A percentile compares a stretch with the other conserved stretches of the same genome.
Evolutionary conservation across 2,329 filamentous ascomycete genomes (phyloP).

Genomic region (Aspergillus puulaauensis): DNA sequence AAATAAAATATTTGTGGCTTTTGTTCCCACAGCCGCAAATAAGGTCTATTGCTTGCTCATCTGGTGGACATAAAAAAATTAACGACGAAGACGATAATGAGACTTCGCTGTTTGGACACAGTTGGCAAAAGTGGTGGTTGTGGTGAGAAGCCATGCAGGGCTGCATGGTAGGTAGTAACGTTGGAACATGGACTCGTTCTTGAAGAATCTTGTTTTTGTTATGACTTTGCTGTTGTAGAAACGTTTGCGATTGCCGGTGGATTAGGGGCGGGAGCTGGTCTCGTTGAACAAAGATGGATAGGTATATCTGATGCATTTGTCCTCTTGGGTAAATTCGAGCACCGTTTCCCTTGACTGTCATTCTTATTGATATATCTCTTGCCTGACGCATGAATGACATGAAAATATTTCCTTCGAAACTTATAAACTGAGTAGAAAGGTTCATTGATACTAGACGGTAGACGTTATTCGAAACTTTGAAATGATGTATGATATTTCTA

Average conservation of each 20-base stretch:
- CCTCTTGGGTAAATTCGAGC: constrained; percentile 22
- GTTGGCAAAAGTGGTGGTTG: background rate
- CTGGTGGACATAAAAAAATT: constrained; percentile 2
- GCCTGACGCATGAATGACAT: constrained; percentile 1
- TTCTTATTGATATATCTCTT: background rate
- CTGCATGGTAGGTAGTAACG: background rate
- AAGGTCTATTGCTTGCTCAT: constrained; percentile 20
- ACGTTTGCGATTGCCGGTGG: constrained; percentile 7
- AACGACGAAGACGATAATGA: constrained; percentile 4
- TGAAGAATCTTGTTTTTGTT: constrained; percentile 11
- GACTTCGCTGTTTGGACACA: background rate
- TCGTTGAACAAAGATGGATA: constrained; percentile 12
- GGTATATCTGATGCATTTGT: constrained; percentile 21
- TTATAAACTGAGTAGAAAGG: background rate
- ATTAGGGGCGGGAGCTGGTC: constrained; percentile 6
- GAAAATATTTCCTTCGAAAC: background rate
- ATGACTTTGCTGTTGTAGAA: constrained; percentile 17
- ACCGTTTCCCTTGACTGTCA: constrained; percentile 7
- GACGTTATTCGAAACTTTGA: background rate
- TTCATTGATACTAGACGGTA: background rate
- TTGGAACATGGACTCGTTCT: constrained; percentile 6
- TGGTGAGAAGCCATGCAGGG: background rate
- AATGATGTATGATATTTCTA: background rate
- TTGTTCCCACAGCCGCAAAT: constrained; percentile 15
- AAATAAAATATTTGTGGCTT: constrained; percentile 8